Base-by-base conservation (phyloP, 2,329 filamentous ascomycete genomes). In the Pezicula rhizophila region DNA sequence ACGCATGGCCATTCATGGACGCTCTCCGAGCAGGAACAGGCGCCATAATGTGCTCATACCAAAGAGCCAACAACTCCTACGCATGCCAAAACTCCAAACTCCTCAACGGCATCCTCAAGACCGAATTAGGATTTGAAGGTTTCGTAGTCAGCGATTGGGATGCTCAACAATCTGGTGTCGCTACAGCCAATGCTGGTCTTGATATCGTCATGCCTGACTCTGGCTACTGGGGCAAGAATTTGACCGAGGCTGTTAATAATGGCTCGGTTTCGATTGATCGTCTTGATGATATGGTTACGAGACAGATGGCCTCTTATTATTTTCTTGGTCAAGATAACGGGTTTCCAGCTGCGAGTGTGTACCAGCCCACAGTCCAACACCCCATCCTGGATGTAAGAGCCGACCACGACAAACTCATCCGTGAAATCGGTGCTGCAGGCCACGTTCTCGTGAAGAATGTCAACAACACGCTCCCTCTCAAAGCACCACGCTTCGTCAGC, bases 141-240 rank as follows among this genome's bases (percentile, higher is more conserved):
- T 91, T 89, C 47, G 79, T 92, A 8, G 85, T 92, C 73, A 85
- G 82, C 0, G 90, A 95, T 64, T 95, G 89, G 88, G 74, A 90
- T 2, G 87, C 85, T 1, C 89, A 95, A 61, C 80, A 87, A 52
- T 84, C 84, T 5, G 90, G 90, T 12, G 86, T 95, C 1, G 80
- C 79, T 10, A 85, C 81, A 45, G 85, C 89, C 3, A 70, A 95
- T 4, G 86, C 88, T 3, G 91, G 91, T 1, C 74, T 96, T 3
- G 91, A 96, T 60, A 81, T 85, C 48, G 46, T 48, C 12, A 60
- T 60, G 57, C 58, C 57, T 2, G 56, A 31, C 34, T 8, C 18
- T 18, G 35, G 45, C 77, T 52, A 71, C 80, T 7, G 79, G 82
- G 50, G 83, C 85, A 62, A 86, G 87, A 60, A 76, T 76, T 3